A percentile compares a stretch with the other conserved stretches of the same genome.
These are phyloP conservation scores for Talaromyces sp. DNA, from an alignment of 2,329 filamentous ascomycete genomes.

Conservation along the genomic window DNA sequence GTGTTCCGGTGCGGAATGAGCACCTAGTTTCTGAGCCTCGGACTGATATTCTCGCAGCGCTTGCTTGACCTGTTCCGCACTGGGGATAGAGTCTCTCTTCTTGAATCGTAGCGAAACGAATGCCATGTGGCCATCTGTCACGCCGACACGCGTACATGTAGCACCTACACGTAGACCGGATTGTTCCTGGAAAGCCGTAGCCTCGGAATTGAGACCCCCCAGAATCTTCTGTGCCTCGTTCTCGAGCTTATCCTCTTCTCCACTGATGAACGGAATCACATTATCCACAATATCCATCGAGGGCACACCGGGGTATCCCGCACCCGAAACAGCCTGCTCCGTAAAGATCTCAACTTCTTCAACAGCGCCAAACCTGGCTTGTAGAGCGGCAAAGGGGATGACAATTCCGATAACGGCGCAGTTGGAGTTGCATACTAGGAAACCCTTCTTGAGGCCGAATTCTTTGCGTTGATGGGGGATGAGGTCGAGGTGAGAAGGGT, in stretches of 20 bases:
- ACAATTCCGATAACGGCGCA: slow-evolving; percentile 96
- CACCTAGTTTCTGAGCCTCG: slow-evolving; percentile 79
- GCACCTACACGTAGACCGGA: slow-evolving; percentile 72
- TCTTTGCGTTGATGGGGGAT: slow-evolving; percentile 83
- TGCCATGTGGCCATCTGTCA: slow-evolving; percentile 92
- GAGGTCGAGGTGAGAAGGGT: slow-evolving; percentile 79
- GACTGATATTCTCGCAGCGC: slow-evolving; percentile 78
- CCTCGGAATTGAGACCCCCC: slow-evolving; percentile 67
- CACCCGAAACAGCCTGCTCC: slow-evolving; percentile 90
- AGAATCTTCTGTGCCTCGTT: slow-evolving; percentile 94
- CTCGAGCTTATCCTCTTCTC: slow-evolving; percentile 95
- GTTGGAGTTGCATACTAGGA: slow-evolving; percentile 96
- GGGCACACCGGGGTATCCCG: slow-evolving; percentile 66
- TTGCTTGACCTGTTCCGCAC: slow-evolving; percentile 70
- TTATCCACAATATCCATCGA: slow-evolving; percentile 97
- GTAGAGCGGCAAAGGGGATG: slow-evolving; percentile 88
- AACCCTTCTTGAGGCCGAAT: slow-evolving; percentile 74
- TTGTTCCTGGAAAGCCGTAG: slow-evolving; percentile 76
- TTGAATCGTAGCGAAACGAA: slow-evolving; percentile 85
- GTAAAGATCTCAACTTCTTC: slow-evolving; percentile 81
- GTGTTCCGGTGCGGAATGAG: slow-evolving; percentile 77
- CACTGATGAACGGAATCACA: slow-evolving; percentile 86
- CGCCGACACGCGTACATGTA: slow-evolving; percentile 90
- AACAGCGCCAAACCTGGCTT: slow-evolving; percentile 78
- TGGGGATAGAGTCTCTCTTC: slow-evolving; percentile 66